These are phyloP conservation scores for Suhomyces bolitotheri DNA, from an alignment of 1,139 yeast species.

Conservation along the genomic window DNA sequence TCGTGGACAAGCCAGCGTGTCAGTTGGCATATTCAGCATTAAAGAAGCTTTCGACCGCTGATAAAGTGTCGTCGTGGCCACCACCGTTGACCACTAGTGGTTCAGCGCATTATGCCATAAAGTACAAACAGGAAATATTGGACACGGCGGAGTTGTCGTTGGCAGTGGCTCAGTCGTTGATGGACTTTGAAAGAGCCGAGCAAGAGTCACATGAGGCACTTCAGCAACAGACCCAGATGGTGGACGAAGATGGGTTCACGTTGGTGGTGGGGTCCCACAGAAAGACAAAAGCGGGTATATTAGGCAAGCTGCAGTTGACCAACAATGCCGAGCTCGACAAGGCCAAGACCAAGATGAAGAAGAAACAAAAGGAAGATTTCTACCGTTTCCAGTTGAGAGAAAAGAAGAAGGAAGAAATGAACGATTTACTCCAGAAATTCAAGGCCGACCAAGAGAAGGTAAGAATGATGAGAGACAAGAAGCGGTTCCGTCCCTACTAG, in stretches of 20 bases:
- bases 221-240: constrained; percentile 54
- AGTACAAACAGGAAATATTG: constrained; percentile 35
- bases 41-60: constrained; percentile 42
- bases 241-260: constrained; percentile 93
- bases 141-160: constrained; percentile 49
- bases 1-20: constrained; percentile 74
- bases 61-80: constrained; percentile 36
- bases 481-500: constrained; percentile 81
- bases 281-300: constrained; percentile 68
- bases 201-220: constrained; percentile 61
- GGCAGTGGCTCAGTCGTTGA: constrained; percentile 59
- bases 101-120: constrained; percentile 30
- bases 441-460: constrained; percentile 90
- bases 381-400: constrained; percentile 96
- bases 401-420: constrained; percentile 89
- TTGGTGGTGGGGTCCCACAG: constrained; percentile 85
- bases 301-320: constrained; percentile 55
- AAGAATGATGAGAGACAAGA: constrained; percentile 72
- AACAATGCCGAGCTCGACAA: constrained; percentile 45
- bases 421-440: constrained; percentile 77
- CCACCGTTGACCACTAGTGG: constrained; percentile 19
- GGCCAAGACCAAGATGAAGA: constrained; percentile 57
- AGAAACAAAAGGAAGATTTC: constrained; percentile 86
- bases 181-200: constrained; percentile 72
- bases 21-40: constrained; percentile 65